Percentiles rank a stretch among this genome's conserved stretches.
These are phyloP conservation scores for Colletotrichum nymphaeae DNA, from an alignment of 2,329 filamentous ascomycete species.

Conservation along the genomic window DNA sequence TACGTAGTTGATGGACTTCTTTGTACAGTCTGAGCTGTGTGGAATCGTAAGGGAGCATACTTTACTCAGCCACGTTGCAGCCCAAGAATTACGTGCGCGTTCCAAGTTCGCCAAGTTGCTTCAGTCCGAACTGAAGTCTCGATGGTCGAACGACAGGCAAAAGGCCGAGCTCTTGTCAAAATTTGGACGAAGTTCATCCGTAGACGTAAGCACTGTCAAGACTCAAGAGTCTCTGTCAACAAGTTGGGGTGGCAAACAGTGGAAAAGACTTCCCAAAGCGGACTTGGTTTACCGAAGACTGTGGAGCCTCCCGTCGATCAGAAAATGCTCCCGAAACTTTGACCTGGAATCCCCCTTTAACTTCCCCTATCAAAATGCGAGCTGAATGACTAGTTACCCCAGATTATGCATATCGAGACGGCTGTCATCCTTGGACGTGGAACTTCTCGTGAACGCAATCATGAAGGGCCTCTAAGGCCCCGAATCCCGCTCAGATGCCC, in stretches of 20 bases:
- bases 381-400: background rate
- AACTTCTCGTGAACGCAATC: background rate
- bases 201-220: background rate
- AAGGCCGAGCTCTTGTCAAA: background rate
- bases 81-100: background rate
- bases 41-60: fast-evolving
- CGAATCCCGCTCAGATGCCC: background rate
- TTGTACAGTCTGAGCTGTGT: too few relatives aligned
- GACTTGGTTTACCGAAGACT: background rate
- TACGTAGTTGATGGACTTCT: too few relatives aligned
- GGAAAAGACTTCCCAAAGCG: background rate
- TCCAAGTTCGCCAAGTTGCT: background rate
- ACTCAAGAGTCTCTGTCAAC: background rate
- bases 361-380: background rate
- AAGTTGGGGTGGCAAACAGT: background rate
- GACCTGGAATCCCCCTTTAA: background rate
- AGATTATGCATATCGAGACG: background rate
- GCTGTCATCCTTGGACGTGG: background rate
- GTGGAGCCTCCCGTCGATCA: background rate
- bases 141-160: background rate
- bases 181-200: background rate
- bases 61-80: background rate
- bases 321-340: background rate
- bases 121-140: background rate
- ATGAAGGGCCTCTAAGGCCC: background rate